A percentile compares a stretch with the other conserved stretches of the same genome.
Conservation (phyloP, 495 filamentous ascomycete species). For the Aspergillus sclerotioniger region DNA sequence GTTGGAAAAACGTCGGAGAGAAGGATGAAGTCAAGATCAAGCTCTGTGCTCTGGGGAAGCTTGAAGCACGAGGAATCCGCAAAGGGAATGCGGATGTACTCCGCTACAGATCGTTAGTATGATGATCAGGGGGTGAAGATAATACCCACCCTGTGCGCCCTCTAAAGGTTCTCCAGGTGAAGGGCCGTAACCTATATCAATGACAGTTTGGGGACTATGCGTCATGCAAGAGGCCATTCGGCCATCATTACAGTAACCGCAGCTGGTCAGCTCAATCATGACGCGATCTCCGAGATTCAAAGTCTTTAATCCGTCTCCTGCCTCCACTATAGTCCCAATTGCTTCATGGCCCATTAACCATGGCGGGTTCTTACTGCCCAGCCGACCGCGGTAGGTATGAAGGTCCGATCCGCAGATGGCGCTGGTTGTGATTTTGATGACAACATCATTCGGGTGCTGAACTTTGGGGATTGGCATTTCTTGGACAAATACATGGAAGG, state of each 20-base stretch:
- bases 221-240: constrained; percentile 8
- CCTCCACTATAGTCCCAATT: constrained; percentile 9
- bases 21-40: constrained; percentile 9
- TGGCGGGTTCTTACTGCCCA: constrained; percentile 11
- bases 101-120: background rate
- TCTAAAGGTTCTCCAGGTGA: constrained; percentile 4
- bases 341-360: constrained; percentile 20
- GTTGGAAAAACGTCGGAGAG: constrained; percentile 12
- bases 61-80: constrained; percentile 8
- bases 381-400: constrained; percentile 22
- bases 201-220: background rate
- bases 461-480: constrained; percentile 24
- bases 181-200: constrained; percentile 11
- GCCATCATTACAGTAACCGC: constrained; percentile 10
- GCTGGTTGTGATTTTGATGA: constrained; percentile 27
- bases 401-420: constrained; percentile 35
- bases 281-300: constrained; percentile 9
- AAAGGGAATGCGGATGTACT: constrained; percentile 16
- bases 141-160: constrained; percentile 4
- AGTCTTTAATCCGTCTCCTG: constrained; percentile 6
- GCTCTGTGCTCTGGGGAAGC: background rate
- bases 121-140: background rate
- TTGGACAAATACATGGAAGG: constrained; percentile 15
- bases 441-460: constrained; percentile 20
- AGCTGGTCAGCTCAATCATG: background rate